phyloP scores from a whole-genome alignment of 495 filamentous ascomycete species.

The Neurospora sp. region DNA sequence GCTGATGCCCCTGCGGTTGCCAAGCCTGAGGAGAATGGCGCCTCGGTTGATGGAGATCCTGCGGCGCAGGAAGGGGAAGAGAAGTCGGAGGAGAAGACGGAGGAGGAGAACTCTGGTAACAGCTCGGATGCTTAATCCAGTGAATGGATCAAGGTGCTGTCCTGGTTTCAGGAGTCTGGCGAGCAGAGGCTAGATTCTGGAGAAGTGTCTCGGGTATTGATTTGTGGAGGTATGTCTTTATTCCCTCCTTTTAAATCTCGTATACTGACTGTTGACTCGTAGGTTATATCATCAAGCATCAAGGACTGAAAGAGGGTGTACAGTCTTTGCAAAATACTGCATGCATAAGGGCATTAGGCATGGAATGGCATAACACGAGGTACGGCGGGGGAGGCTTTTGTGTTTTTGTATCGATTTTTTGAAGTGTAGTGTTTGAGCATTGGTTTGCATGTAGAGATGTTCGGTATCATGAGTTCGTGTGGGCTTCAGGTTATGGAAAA shows the following conservation, averaged over 20 bases:
- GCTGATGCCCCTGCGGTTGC: neutral
- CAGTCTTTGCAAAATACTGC: neutral
- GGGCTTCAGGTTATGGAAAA: neutral
- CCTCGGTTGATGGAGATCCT: neutral
- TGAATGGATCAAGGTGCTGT: neutral
- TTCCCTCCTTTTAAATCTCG: neutral
- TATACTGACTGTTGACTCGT: neutral
- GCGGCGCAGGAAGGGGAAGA: neutral
- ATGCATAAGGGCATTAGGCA: neutral
- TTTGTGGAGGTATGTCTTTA: neutral
- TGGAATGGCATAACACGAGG: neutral
- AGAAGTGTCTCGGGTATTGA: neutral
- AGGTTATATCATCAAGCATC: neutral
- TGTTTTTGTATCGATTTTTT: neutral
- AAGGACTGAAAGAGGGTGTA: neutral
- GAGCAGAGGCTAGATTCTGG: neutral
- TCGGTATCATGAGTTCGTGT: neutral
- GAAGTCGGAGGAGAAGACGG: neutral
- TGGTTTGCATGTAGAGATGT: neutral
- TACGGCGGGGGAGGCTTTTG: neutral
- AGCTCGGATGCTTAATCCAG: neutral
- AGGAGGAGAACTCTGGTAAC: neutral
- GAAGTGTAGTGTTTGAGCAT: neutral
- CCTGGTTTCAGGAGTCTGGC: neutral
- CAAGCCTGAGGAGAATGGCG: neutral